Base-by-base conservation (phyloP, 176 grass and related monocot genomes). In the Hordeum vulgare region DNA sequence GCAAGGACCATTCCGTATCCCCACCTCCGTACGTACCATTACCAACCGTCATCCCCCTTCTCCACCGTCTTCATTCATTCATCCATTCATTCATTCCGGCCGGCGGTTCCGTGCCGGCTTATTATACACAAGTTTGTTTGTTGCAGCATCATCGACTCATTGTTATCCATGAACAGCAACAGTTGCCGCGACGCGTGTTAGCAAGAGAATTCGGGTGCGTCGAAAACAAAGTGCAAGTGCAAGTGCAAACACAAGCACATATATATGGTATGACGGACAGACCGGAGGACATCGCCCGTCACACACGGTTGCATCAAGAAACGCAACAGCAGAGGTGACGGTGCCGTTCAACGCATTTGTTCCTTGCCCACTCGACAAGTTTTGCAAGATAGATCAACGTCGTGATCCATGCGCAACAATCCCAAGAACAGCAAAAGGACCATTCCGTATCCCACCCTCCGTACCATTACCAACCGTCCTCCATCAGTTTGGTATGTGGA, bases 101-200 rank as follows among this genome's bases (percentile, higher is more conserved):
- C 54, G 7, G 2, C 54, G 56, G 8, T 58, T 58, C 56, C 53
- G 37, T 10, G 0, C 40, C 40, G 40, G 40, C 40, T 41, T 41
- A 0, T 41, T n/a, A n/a, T 31, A 3, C 41, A 44, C 41, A 13
- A 1, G 14, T 59, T 1, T 59, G n/a, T 59, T 59, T 3, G 29
- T 31, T 31, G 1, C n/a, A n/a, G n/a, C n/a, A n/a, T 9, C 7
- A 24, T 21, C 9, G 10, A 0, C n/a, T n/a, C 9, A 2, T 3
- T n/a, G 23, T 10, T 2, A 23, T 58, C 0, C 8, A 58, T 9
- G 56, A 24, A 23, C 8, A 58, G 5, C 8, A 60, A 25, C 51
- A 54, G 4, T 35, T 44, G 42, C 42, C 41, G 11, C 41, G 3
- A 12, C 1, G 0, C 3, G 13, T 44, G 3, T 44, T 13, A 0